phyloP scores from a whole-genome alignment of 2,329 filamentous ascomycete genomes.

The Aspergillus cejpii region DNA sequence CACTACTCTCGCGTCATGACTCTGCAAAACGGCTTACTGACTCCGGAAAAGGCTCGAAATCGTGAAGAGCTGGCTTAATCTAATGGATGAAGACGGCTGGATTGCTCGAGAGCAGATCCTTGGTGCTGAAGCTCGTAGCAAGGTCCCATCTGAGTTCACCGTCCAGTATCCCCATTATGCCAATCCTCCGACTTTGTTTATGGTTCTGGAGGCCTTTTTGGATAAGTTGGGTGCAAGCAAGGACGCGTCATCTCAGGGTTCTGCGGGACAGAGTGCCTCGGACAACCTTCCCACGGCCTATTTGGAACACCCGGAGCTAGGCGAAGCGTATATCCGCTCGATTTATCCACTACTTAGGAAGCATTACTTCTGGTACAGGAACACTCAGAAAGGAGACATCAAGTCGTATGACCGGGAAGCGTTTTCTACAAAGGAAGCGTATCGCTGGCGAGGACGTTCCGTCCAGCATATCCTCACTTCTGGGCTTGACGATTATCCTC shows the following conservation, averaged over 20 bases:
- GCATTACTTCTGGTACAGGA: conserved; percentile 92
- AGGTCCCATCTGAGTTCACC: conserved; percentile 88
- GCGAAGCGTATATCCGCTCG: conserved; percentile 63
- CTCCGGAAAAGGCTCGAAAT: conserved; percentile 57
- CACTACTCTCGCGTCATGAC: neutral
- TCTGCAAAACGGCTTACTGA: conserved; percentile 12
- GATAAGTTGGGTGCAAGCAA: conserved; percentile 59
- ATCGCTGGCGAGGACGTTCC: conserved; percentile 89
- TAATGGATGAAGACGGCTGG: conserved; percentile 97
- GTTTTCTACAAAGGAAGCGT: conserved; percentile 83
- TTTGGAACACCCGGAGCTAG: conserved; percentile 60
- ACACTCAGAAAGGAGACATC: conserved; percentile 82
- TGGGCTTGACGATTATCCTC: conserved; percentile 92
- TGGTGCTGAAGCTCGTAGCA: conserved; percentile 83
- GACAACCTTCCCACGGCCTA: conserved; percentile 56
- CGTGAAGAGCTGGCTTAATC: conserved; percentile 87
- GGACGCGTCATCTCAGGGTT: conserved; percentile 21
- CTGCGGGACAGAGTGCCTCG: conserved; percentile 24
- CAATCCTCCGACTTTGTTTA: conserved; percentile 90
- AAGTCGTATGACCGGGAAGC: conserved; percentile 85
- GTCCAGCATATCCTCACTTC: conserved; percentile 83
- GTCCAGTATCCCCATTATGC: conserved; percentile 95
- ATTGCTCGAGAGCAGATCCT: conserved; percentile 95
- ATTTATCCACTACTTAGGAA: conserved; percentile 82
- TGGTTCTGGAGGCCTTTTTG: conserved; percentile 77